Evolutionary conservation across 2,329 filamentous ascomycete species (phyloP), one percentile per base, ranked within the genome.

Genomic region (Nannizziopsis barbatae): DNA sequence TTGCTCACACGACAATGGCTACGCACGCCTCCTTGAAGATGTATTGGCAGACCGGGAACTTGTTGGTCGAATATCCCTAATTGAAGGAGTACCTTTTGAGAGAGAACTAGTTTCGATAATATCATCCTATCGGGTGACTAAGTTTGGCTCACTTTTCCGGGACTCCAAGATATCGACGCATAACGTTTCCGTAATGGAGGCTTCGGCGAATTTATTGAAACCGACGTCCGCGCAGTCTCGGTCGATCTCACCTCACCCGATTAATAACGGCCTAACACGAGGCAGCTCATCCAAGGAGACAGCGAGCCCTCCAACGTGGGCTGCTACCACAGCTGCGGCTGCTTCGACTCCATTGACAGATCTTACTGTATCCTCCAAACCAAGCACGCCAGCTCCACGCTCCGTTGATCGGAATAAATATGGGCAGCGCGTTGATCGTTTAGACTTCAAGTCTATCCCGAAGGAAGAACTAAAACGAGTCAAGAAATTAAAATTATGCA

Each of bases 401-500:
- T 58, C 61, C 17, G 72, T 81, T 48, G 68, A 72, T 40, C 74
- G 76, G 52, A 81, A 81, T 61, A 75, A 74, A 51, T 65, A 68
- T 50, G 77, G 76, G 33, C 76, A 81, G 57, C 76, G 79, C 49
- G 69, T 82, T 48, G 79, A 82, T 57, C 64, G 64, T 56, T 69
- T 61, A 55, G 70, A 59, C 57, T 70, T 62, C 63, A 72, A 63
- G 71, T 73, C 60, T 62, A 79, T 68, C 64, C 67, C 68, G 42
- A 66, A 75, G 50, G 69, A 75, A 14, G 76, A 79, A 52, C 68
- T 81, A 41, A 73, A 75, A 55, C 73, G 75, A 15, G 64, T 81
- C 55, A 80, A 80, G 63, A 76, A 75, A 61, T 61, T 80, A 53
- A 81, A 81, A 58, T 63, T 80, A 50, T 81, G 79, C 67, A 81